These are phyloP conservation scores for Mortierella sp. DNA, from an alignment of 371 early-diverging fungal species.

Conservation along the genomic window DNA sequence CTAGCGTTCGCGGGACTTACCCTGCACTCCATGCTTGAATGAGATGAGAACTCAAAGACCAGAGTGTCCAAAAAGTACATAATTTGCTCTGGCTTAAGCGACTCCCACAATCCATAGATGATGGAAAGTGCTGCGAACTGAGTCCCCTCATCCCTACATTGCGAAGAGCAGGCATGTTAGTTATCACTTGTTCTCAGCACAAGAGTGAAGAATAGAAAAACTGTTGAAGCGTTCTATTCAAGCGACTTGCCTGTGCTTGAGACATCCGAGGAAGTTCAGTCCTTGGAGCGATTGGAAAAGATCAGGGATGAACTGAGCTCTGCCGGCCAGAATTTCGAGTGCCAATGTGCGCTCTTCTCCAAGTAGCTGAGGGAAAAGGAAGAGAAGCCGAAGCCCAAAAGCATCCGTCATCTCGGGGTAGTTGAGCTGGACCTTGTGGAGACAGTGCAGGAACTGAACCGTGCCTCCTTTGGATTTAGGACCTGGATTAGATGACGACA, in stretches of 20 bases:
- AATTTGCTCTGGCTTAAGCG: slow-evolving; percentile 59
- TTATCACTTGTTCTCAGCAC: neutral
- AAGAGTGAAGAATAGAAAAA: neutral
- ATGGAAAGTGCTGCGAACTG: slow-evolving; percentile 69
- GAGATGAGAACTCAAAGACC: slow-evolving; percentile 55
- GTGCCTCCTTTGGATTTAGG: slow-evolving; percentile 27
- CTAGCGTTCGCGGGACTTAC: slow-evolving; percentile 43
- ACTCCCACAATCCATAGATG: slow-evolving; percentile 62
- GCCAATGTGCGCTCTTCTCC: slow-evolving; percentile 60
- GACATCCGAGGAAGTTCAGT: slow-evolving; percentile 60
- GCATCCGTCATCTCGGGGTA: slow-evolving; percentile 57
- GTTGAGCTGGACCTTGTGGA: slow-evolving; percentile 63
- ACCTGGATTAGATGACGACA: slow-evolving; percentile 8
- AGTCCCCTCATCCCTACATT: slow-evolving; percentile 65
- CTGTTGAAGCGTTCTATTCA: neutral
- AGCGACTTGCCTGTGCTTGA: slow-evolving; percentile 58
- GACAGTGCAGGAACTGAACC: slow-evolving; percentile 57
- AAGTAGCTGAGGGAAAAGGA: slow-evolving; percentile 56
- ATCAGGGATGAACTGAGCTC: slow-evolving; percentile 61
- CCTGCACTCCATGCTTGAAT: slow-evolving; percentile 63
- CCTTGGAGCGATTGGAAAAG: slow-evolving; percentile 66
- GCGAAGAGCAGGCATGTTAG: neutral
- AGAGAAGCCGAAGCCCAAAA: slow-evolving; percentile 57
- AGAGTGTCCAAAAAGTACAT: slow-evolving; percentile 59
- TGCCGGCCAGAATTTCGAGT: slow-evolving; percentile 68